phyloP scores from a whole-genome alignment of 1,284 basidiomycete genomes.

The Ceraceosorus bombacis region DNA sequence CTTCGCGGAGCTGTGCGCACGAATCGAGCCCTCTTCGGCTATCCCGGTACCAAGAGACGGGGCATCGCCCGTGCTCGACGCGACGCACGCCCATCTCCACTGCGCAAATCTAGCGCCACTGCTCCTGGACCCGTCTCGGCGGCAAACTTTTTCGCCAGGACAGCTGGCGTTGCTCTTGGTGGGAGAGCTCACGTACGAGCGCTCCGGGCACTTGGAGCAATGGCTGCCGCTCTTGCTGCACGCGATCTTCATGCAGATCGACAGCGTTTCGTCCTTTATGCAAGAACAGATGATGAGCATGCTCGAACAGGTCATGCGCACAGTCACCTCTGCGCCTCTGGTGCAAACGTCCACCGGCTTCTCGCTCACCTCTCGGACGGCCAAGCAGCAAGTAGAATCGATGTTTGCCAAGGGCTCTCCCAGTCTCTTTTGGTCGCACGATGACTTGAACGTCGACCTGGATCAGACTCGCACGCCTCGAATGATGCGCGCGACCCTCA shows the following conservation, averaged over 20 bases:
- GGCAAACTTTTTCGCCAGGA: constrained; percentile 59
- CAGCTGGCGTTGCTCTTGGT: constrained; percentile 83
- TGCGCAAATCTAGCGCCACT: constrained; percentile 20
- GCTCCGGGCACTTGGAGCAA: constrained; percentile 65
- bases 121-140: constrained; percentile 19
- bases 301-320: constrained; percentile 47
- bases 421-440: constrained; percentile 16
- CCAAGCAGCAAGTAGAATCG: constrained; percentile 62
- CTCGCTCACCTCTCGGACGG: constrained; percentile 56
- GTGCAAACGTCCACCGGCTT: constrained; percentile 22
- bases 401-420: constrained; percentile 59
- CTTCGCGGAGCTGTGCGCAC: constrained; percentile 72
- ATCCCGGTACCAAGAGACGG: constrained; percentile 61
- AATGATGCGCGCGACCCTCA: constrained; percentile 63
- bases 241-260: constrained; percentile 72
- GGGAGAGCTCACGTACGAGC: constrained; percentile 70
- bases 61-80: constrained; percentile 38
- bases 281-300: constrained; percentile 65
- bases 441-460: constrained; percentile 20
- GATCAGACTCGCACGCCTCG: constrained; percentile 41
- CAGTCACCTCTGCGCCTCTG: constrained; percentile 18
- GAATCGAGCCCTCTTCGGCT: constrained; percentile 79
- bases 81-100: constrained; percentile 10
- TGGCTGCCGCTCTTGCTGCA: constrained; percentile 72
- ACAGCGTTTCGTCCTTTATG: constrained; percentile 65